Conservation (phyloP, 192 early-diverging fungal genomes). For the Coemansia sp. region DNA sequence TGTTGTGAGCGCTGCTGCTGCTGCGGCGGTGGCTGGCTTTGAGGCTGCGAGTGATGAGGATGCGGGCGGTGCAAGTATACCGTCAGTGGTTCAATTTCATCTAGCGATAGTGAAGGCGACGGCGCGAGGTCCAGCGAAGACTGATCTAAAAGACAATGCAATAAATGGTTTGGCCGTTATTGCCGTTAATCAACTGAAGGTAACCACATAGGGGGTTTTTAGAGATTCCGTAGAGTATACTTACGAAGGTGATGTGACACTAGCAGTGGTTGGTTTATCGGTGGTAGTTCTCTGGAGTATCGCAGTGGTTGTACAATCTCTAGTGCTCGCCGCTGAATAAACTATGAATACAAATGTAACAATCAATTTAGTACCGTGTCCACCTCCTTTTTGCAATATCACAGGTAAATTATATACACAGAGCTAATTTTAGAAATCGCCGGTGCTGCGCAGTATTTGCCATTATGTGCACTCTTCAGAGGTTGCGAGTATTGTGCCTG, state of each 20-base stretch:
- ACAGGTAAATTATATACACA: not conserved
- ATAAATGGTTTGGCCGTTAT: not conserved
- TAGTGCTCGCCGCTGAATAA: conserved; percentile 49
- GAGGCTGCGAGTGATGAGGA: conserved; percentile 19
- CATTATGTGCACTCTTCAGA: not conserved
- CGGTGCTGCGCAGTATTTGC: not conserved
- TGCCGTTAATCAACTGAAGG: not conserved
- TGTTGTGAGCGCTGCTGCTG: conserved; percentile 18
- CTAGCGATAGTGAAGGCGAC: conserved; percentile 36
- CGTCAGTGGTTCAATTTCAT: conserved; percentile 40
- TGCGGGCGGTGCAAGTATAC: conserved; percentile 39
- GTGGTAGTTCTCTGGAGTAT: conserved; percentile 41
- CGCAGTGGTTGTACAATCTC: conserved; percentile 41
- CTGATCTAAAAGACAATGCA: conserved; percentile 21
- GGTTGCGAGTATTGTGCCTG: not conserved
- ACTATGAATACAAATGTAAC: conserved; percentile 13
- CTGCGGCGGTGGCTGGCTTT: conserved; percentile 12
- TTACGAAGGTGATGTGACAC: conserved; percentile 35
- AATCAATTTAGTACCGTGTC: not conserved
- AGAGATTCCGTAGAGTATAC: conserved; percentile 8
- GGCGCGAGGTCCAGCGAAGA: conserved; percentile 25
- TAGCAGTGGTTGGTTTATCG: conserved; percentile 42
- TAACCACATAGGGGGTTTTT: not conserved
- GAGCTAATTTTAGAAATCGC: conserved; percentile 3
- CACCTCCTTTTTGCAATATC: not conserved